These are phyloP conservation scores for Bryum argenteum DNA, from an alignment of 225 moss, liverwort and hornwort genomes.

Conservation along the genomic window DNA sequence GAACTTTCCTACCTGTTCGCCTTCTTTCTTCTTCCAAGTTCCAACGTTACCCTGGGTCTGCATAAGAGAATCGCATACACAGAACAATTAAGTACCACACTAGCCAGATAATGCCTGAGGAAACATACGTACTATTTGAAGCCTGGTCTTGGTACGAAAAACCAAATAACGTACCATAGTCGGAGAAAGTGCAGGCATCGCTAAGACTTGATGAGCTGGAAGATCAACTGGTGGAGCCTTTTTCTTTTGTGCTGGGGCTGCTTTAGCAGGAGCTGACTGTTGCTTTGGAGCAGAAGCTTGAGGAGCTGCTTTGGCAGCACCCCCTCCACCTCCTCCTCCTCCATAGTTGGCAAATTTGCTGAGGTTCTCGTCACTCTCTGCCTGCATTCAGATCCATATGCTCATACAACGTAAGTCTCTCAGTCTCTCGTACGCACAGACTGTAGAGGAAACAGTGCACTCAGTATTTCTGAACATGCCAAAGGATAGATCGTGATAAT, in stretches of 20 bases:
- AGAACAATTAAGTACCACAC: background rate
- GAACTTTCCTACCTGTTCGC: conserved; percentile 64
- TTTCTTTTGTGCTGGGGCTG: conserved; percentile 29
- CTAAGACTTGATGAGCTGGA: conserved; percentile 78
- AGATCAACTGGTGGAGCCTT: conserved; percentile 48
- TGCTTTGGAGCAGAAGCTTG: conserved; percentile 37
- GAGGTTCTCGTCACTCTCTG: conserved; percentile 73
- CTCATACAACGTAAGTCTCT: background rate
- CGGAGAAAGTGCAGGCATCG: conserved; percentile 96
- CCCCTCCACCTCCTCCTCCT: conserved; percentile 32
- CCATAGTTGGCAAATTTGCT: conserved; percentile 61
- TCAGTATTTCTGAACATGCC: no score
- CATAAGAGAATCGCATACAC: conserved; percentile 23
- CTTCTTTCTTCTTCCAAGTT: conserved; percentile 94
- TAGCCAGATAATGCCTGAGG: background rate
- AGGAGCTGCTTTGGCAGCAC: conserved; percentile 26
- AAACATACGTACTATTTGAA: background rate
- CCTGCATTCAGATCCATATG: conserved; percentile 47
- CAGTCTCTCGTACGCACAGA: background rate
- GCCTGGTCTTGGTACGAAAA: conserved; percentile 13
- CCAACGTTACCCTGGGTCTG: conserved; percentile 94
- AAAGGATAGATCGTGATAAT: background rate
- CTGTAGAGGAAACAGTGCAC: background rate
- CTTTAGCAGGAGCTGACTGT: conserved; percentile 31
- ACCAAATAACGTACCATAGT: conserved; percentile 71